phyloP scores from a whole-genome alignment of 2,329 filamentous ascomycete genomes.

The Ceratocystis colombiana region DNA sequence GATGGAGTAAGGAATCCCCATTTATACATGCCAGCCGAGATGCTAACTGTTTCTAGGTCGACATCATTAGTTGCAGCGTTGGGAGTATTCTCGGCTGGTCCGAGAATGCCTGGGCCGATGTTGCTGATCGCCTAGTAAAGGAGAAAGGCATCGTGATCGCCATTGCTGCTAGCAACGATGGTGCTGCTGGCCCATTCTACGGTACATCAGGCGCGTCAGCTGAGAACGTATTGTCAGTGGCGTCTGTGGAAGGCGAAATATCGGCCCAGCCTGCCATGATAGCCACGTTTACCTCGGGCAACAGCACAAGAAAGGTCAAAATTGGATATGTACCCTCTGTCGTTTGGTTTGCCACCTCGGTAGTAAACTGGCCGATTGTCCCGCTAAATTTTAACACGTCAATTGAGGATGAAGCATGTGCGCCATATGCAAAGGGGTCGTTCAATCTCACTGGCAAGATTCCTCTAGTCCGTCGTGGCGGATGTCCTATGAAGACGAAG shows the following conservation, averaged over 20 bases:
- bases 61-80: slow-evolving; percentile 38
- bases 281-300: slow-evolving; percentile 5
- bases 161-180: slow-evolving; percentile 44
- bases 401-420: slow-evolving; percentile 30
- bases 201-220: slow-evolving; percentile 36
- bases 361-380: slow-evolving; percentile 35
- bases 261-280: slow-evolving; percentile 20
- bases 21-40: neutral
- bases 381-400: slow-evolving; percentile 32
- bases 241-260: slow-evolving; percentile 32
- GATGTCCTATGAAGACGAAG: slow-evolving; percentile 31
- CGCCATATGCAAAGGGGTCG: slow-evolving; percentile 28
- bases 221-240: slow-evolving; percentile 37
- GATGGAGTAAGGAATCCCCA: slow-evolving; percentile 29
- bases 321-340: slow-evolving; percentile 23
- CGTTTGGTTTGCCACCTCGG: slow-evolving; percentile 5
- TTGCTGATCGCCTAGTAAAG: slow-evolving; percentile 36
- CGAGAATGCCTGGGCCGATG: slow-evolving; percentile 37
- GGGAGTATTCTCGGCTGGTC: slow-evolving; percentile 35
- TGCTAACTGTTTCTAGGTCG: slow-evolving; percentile 26
- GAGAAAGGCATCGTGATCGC: slow-evolving; percentile 41
- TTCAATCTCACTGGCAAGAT: slow-evolving; percentile 27
- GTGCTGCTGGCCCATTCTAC: slow-evolving; percentile 41
- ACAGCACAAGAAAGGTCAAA: slow-evolving; percentile 5
- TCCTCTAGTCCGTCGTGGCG: slow-evolving; percentile 32